phyloP scores from a whole-genome alignment of 1,139 yeast species.

The Saccharomycopsis phalli region DNA sequence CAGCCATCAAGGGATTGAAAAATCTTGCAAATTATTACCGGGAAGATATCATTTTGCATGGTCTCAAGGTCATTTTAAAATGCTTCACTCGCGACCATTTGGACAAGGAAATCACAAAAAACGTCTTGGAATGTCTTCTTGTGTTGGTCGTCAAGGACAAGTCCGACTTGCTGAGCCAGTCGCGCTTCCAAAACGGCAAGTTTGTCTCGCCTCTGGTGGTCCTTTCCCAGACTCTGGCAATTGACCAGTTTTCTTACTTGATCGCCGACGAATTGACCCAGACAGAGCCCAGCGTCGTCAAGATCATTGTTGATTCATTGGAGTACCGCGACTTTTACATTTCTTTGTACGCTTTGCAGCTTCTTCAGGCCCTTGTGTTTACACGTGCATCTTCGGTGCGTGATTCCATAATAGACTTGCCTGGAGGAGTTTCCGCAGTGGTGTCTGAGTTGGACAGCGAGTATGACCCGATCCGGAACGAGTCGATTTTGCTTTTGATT shows the following conservation, averaged over 20 bases:
- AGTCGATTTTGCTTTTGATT: conserved; percentile 75
- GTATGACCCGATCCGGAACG: conserved; percentile 87
- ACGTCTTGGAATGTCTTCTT: conserved; percentile 76
- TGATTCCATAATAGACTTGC: conserved; percentile 62
- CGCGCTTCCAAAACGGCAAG: conserved; percentile 71
- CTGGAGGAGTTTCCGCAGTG: conserved; percentile 71
- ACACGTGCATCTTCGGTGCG: conserved; percentile 70
- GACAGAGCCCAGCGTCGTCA: conserved; percentile 45
- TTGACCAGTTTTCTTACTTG: conserved; percentile 88
- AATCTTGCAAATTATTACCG: conserved; percentile 85
- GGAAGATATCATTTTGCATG: conserved; percentile 85
- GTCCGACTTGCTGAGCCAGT: conserved; percentile 56
- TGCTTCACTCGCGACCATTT: conserved; percentile 59
- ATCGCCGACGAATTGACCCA: conserved; percentile 91
- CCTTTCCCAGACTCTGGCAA: conserved; percentile 37
- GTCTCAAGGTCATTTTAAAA: conserved; percentile 63
- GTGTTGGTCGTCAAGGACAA: conserved; percentile 62
- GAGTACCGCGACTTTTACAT: conserved; percentile 64
- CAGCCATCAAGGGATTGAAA: conserved; percentile 85
- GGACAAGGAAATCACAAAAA: conserved; percentile 69
- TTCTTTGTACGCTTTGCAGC: conserved; percentile 70
- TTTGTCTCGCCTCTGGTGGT: conserved; percentile 73
- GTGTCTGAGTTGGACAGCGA: conserved; percentile 61
- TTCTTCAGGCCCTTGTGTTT: conserved; percentile 74
- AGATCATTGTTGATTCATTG: conserved; percentile 47